Conservation (phyloP, 495 filamentous ascomycete genomes). For the Aspergillus leporis region DNA sequence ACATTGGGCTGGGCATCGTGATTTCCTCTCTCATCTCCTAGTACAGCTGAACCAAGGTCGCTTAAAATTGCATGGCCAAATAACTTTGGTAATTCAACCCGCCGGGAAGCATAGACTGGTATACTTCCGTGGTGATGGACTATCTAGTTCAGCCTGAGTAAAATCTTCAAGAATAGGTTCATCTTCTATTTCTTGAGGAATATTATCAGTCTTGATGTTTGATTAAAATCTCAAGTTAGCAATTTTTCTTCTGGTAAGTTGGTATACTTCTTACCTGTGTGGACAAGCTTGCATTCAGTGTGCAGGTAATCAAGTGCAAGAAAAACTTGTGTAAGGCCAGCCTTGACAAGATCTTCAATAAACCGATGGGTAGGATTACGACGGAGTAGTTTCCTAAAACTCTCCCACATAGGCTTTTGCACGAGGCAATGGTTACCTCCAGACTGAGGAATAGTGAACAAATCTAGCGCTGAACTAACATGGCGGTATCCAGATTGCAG, state of each 20-base stretch:
- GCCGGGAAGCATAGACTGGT: slow-evolving; percentile 38
- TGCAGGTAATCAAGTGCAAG: slow-evolving; percentile 47
- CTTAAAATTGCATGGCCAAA: slow-evolving; percentile 46
- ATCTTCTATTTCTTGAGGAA: slow-evolving; percentile 44
- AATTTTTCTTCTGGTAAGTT: too few species aligned
- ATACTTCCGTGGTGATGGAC: slow-evolving; percentile 41
- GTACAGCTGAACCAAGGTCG: slow-evolving; percentile 84
- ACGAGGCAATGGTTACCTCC: slow-evolving; percentile 41
- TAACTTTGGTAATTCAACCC: slow-evolving; percentile 33
- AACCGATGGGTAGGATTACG: slow-evolving; percentile 32
- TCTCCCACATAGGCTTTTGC: slow-evolving; percentile 43
- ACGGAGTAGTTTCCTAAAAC: slow-evolving; percentile 35
- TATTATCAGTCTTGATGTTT: slow-evolving; percentile 46
- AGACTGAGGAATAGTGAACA: slow-evolving; percentile 30
- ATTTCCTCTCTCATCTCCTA: slow-evolving; percentile 35
- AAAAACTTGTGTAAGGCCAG: slow-evolving; percentile 34
- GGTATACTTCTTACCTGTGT: slow-evolving; percentile 28
- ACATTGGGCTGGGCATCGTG: slow-evolving; percentile 39
- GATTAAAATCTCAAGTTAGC: too few species aligned
- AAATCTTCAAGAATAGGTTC: slow-evolving; percentile 37
- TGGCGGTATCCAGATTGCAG: slow-evolving; percentile 29
- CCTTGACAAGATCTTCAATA: slow-evolving; percentile 33
- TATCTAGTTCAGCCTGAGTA: slow-evolving; percentile 29
- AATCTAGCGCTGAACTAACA: slow-evolving; percentile 31
- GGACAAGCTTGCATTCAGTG: slow-evolving; percentile 51